These are phyloP conservation scores for Pontederia crassipes DNA, from an alignment of 176 grass and related monocot species.

Conservation along the genomic window DNA sequence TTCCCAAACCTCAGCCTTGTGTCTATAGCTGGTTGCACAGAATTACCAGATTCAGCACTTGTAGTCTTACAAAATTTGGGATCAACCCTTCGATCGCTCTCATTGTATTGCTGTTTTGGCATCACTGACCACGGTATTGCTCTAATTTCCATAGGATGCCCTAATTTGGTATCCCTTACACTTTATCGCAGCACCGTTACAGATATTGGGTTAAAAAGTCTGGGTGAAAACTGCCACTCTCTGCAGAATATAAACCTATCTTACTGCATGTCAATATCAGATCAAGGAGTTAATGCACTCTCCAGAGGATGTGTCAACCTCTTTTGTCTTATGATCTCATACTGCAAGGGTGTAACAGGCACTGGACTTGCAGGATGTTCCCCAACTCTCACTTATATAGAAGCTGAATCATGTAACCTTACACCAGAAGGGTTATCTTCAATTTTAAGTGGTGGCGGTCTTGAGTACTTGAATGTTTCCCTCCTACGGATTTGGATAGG, in stretches of 20 bases:
- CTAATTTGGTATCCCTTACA: constrained; percentile 67
- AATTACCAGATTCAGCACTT: constrained; percentile 56
- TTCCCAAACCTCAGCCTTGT: constrained; percentile 46
- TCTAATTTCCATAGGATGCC: constrained; percentile 39
- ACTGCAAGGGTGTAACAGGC: constrained; percentile 61
- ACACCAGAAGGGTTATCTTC: constrained; percentile 46
- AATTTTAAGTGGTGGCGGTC: constrained; percentile 33
- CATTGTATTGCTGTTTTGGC: constrained; percentile 67
- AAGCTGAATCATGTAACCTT: constrained; percentile 77
- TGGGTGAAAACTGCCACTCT: constrained; percentile 41
- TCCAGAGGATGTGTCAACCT: constrained; percentile 39
- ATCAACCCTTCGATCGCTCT: constrained; percentile 51
- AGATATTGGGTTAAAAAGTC: constrained; percentile 51
- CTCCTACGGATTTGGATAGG: constrained; percentile 37
- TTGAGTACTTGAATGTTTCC: constrained; percentile 68
- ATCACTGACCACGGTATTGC: constrained; percentile 57
- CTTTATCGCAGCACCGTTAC: constrained; percentile 67
- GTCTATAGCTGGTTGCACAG: constrained; percentile 45
- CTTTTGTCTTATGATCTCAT: constrained; percentile 39
- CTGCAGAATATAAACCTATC: constrained; percentile 65
- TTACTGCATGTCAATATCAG: constrained; percentile 48
- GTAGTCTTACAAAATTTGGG: constrained; percentile 29
- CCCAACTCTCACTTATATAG: constrained; percentile 47
- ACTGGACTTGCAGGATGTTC: constrained; percentile 54
- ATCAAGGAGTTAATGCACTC: constrained; percentile 49